phyloP scores from a whole-genome alignment of 2,329 filamentous ascomycete species.

The Fusarium foetens region DNA sequence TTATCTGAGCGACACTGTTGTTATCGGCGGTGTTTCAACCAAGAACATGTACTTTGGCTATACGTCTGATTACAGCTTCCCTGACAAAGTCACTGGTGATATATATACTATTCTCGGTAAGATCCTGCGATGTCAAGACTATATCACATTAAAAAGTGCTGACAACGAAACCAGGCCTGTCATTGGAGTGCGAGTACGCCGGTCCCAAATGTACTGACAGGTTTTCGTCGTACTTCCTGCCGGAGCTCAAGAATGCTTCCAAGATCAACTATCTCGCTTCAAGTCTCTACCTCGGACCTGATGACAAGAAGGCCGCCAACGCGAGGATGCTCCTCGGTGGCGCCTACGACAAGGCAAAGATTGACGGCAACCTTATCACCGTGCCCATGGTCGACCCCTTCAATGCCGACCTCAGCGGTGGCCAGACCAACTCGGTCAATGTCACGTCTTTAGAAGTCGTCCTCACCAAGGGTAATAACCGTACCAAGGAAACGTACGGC shows the following conservation, averaged over 20 bases:
- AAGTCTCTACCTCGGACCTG: neutral
- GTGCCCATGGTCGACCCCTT: neutral
- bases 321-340: constrained; percentile 4
- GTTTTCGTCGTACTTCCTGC: neutral
- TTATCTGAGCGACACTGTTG: neutral
- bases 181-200: neutral
- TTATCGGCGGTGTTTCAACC: neutral
- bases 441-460: constrained; percentile 1
- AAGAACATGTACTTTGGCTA: constrained; percentile 9
- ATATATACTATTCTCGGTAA: neutral
- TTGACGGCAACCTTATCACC: neutral
- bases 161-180: neutral
- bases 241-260: constrained; percentile 1
- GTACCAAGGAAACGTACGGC: neutral
- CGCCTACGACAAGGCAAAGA: neutral
- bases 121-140: neutral
- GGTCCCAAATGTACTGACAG: neutral
- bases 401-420: accelerated
- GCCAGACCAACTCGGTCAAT: neutral
- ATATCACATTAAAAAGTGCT: too few relatives aligned
- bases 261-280: neutral
- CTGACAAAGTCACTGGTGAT: neutral
- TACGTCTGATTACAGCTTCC: neutral
- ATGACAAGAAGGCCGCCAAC: neutral
- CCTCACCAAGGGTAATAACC: neutral